These are phyloP conservation scores for Epichloe festucae DNA, from an alignment of 2,329 filamentous ascomycete genomes.

Conservation along the genomic window DNA sequence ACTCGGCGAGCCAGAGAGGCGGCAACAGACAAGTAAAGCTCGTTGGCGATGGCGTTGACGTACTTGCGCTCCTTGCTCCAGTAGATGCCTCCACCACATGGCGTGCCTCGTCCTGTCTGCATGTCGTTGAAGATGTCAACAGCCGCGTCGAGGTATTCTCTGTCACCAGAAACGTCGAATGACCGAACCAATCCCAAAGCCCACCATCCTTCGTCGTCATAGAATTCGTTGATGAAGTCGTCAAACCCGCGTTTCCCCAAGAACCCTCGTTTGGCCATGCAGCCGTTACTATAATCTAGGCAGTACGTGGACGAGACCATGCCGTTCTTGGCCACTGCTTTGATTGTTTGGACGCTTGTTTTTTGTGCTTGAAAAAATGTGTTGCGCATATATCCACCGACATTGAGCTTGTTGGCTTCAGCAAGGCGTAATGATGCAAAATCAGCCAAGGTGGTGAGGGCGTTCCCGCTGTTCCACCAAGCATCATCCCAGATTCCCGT, in stretches of 20 bases:
- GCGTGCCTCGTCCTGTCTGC: conserved; percentile 31
- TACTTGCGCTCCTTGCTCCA: conserved; percentile 40
- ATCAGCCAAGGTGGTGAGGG: conserved; percentile 49
- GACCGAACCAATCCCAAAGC: conserved; percentile 43
- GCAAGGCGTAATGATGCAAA: conserved; percentile 25
- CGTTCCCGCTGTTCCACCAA: conserved; percentile 66
- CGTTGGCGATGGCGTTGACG: conserved; percentile 45
- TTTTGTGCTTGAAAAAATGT: conserved; percentile 34
- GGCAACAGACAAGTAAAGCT: conserved; percentile 41
- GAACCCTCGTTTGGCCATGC: conserved; percentile 22
- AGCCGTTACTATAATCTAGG: conserved; percentile 15
- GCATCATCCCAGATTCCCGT: conserved; percentile 51
- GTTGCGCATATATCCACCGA: conserved; percentile 28
- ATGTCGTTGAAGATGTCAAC: conserved; percentile 44
- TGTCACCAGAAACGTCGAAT: conserved; percentile 39
- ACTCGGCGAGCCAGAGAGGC: conserved; percentile 39
- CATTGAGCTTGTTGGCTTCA: conserved; percentile 23
- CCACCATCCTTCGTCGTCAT: conserved; percentile 55
- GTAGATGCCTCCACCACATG: conserved; percentile 41
- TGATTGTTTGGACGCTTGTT: conserved; percentile 23
- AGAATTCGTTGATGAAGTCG: conserved; percentile 38
- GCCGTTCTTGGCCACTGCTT: conserved; percentile 23
- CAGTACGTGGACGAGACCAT: conserved; percentile 26
- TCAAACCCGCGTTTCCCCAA: conserved; percentile 19
- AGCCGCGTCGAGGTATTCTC: conserved; percentile 40